phyloP scores from a whole-genome alignment of 805 yeast genomes.

The Candida sphagnicola region DNA sequence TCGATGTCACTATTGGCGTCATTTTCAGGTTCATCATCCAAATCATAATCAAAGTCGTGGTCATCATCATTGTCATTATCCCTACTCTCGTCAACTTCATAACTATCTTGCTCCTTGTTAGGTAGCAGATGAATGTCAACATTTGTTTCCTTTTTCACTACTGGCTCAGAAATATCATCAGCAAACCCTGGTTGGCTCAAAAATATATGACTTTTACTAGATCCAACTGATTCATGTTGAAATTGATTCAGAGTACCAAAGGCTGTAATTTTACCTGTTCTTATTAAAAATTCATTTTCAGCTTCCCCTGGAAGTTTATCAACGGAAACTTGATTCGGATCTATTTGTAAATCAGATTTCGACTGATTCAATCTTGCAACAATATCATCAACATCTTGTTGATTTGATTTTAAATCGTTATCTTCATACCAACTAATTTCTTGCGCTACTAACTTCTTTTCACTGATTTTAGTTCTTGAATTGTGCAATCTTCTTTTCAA shows the following conservation, averaged over 20 bases:
- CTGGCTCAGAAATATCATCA: neutral
- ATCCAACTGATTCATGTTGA: constrained; percentile 22
- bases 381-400: constrained; percentile 59
- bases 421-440: constrained; percentile 51
- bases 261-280: constrained; percentile 93
- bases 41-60: constrained; percentile 12
- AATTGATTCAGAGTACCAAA: constrained; percentile 72
- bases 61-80: constrained; percentile 15
- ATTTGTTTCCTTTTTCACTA: neutral
- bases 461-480: constrained; percentile 62
- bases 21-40: constrained; percentile 6
- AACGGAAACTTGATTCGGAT: constrained; percentile 15
- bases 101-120: constrained; percentile 12
- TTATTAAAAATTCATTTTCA: constrained; percentile 70
- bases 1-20: neutral
- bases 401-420: constrained; percentile 50
- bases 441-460: constrained; percentile 47
- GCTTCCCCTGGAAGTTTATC: constrained; percentile 66
- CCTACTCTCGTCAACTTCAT: constrained; percentile 7
- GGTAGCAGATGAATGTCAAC: no score
- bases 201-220: constrained; percentile 36
- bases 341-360: constrained; percentile 32
- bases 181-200: constrained; percentile 50
- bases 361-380: constrained; percentile 29
- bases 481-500: constrained; percentile 47